Evolutionary conservation across 2,329 filamentous ascomycete species (phyloP).

Genomic region (Ramularia endophylla): DNA sequence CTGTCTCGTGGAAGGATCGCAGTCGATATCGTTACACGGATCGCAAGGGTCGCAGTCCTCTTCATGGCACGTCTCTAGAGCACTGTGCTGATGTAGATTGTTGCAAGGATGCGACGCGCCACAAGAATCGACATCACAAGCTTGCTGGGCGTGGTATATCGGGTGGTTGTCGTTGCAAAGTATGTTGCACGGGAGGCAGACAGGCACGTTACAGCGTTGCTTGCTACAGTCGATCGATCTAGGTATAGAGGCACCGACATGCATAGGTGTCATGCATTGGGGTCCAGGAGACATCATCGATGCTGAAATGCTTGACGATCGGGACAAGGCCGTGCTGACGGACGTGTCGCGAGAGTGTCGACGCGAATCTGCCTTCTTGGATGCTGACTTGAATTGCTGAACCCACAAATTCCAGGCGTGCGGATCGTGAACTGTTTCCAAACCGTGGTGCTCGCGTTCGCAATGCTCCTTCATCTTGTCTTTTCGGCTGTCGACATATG

Average conservation of each 20-base stretch:
- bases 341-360: constrained; percentile 12
- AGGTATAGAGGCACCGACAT: no score
- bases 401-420: constrained; percentile 21
- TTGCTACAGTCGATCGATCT: constrained; percentile 20
- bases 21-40: constrained; percentile 19
- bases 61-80: constrained; percentile 1
- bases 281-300: no score
- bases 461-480: constrained; percentile 23
- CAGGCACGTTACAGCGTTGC: constrained; percentile 20
- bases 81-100: background rate
- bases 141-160: constrained; percentile 10
- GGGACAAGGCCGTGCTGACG: constrained; percentile 10
- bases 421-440: constrained; percentile 18
- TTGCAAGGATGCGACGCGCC: constrained; percentile 8
- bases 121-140: constrained; percentile 16
- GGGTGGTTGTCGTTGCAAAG: constrained; percentile 19
- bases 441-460: constrained; percentile 19
- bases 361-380: constrained; percentile 16
- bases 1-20: constrained; percentile 14
- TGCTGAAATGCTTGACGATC: constrained; percentile 13
- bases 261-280: no score
- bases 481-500: constrained; percentile 22
- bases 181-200: constrained; percentile 22
- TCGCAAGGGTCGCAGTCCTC: constrained; percentile 7
- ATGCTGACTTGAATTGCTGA: constrained; percentile 19